A percentile compares a stretch with the other conserved stretches of the same genome.
phyloP scores from a whole-genome alignment of 768 basidiomycete genomes.

The Agrocybe pediades region DNA sequence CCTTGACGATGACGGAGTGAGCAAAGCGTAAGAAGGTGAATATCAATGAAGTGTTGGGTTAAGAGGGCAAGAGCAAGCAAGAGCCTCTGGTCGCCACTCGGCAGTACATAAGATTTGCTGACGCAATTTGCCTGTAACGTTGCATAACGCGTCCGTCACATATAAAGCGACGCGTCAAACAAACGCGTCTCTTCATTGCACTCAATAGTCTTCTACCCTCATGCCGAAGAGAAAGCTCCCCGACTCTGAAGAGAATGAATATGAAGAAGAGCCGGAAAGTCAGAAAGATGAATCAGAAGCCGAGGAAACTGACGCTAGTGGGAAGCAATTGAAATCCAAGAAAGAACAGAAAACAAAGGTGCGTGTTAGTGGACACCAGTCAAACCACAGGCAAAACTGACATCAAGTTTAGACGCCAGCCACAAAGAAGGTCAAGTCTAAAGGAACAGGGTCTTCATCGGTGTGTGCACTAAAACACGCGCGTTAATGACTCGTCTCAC shows the following conservation, averaged over 20 bases:
- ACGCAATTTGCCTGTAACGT: constrained; percentile 29
- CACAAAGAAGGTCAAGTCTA: constrained; percentile 1
- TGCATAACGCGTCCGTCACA: constrained; percentile 17
- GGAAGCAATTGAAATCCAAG: no score
- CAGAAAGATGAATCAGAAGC: background rate
- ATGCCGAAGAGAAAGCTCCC: constrained; percentile 16
- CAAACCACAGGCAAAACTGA: background rate
- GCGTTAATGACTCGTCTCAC: no score
- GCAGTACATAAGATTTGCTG: constrained; percentile 26
- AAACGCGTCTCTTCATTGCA: background rate
- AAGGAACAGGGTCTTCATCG: no score
- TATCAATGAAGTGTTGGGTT: constrained; percentile 5
- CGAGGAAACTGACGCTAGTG: no score
- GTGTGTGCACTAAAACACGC: no score
- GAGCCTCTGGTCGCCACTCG: constrained; percentile 5
- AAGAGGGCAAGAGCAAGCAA: constrained; percentile 1
- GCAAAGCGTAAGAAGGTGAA: constrained; percentile 2
- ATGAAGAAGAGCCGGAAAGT: background rate
- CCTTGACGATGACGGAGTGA: constrained; percentile 2
- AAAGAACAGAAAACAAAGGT: background rate
- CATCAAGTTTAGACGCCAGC: background rate
- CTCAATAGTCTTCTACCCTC: background rate
- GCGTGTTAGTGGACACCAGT: background rate
- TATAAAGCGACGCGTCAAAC: constrained; percentile 5
- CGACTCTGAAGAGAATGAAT: background rate